Conservation (phyloP, 805 yeast genomes). For the Kodamaea laetipori region DNA sequence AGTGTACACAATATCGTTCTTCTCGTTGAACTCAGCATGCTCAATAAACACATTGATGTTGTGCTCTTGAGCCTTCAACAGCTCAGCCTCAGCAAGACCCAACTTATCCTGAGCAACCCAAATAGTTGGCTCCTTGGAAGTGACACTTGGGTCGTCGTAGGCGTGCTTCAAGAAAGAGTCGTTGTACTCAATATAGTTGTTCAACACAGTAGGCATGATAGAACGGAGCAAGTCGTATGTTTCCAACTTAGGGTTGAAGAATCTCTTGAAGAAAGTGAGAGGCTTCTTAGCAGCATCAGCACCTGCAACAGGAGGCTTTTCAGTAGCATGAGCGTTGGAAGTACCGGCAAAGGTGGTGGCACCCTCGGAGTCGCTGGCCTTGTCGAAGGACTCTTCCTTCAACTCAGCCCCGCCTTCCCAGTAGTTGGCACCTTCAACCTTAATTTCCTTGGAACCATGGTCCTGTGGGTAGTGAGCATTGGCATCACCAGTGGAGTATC, state of each 20-base stretch:
- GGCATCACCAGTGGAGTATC: conserved; percentile 46
- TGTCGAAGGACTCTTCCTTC: conserved; percentile 14
- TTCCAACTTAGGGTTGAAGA: conserved; percentile 51
- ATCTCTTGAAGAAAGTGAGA: conserved; percentile 36
- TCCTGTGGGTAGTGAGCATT: conserved; percentile 62
- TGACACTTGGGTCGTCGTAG: conserved; percentile 59
- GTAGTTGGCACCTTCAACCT: conserved; percentile 50
- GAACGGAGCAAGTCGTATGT: conserved; percentile 48
- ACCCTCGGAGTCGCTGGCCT: conserved; percentile 13
- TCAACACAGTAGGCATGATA: conserved; percentile 44
- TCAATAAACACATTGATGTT: conserved; percentile 58
- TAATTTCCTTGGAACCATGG: conserved; percentile 63
- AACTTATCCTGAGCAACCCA: conserved; percentile 73
- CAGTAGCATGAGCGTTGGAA: conserved; percentile 6
- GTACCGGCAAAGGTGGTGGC: conserved; percentile 10
- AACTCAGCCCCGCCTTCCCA: conserved; percentile 49
- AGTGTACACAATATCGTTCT: conserved; percentile 52
- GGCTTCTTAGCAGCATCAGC: conserved; percentile 21
- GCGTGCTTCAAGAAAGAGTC: conserved; percentile 43
- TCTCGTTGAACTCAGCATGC: conserved; percentile 58
- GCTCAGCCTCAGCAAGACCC: conserved; percentile 65
- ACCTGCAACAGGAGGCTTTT: conserved; percentile 2
- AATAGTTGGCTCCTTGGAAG: conserved; percentile 58
- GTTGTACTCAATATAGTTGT: conserved; percentile 44
- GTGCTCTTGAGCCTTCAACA: conserved; percentile 54